A percentile compares a stretch with the other conserved stretches of the same genome.
These are phyloP conservation scores for Ophiocordyceps camponoti-floridani DNA, from an alignment of 2,329 filamentous ascomycete genomes.

Conservation along the genomic window DNA sequence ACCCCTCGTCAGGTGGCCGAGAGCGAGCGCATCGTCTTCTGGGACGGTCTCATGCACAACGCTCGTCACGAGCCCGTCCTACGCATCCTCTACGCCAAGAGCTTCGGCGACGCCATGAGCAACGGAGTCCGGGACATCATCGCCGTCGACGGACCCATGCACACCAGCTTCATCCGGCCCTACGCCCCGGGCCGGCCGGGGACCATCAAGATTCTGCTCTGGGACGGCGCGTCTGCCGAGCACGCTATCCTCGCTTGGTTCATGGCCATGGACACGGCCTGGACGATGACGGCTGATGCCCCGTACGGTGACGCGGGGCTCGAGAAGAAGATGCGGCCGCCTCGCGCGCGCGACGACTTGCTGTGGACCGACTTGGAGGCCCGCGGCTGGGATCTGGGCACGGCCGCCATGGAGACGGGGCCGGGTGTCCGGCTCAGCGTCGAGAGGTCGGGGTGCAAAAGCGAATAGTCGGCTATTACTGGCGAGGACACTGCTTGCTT, in stretches of 20 bases:
- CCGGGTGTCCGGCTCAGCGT: conserved; percentile 14
- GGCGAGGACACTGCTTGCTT: neutral
- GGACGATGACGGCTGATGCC: conserved; percentile 10
- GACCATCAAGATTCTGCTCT: conserved; percentile 17
- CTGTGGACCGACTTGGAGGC: conserved; percentile 12
- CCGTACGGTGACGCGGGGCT: conserved; percentile 5
- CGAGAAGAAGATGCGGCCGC: neutral
- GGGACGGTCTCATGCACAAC: conserved; percentile 15
- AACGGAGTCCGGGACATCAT: conserved; percentile 5
- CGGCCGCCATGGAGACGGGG: conserved; percentile 18
- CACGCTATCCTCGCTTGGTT: conserved; percentile 19
- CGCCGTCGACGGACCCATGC: conserved; percentile 11
- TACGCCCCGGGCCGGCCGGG: conserved; percentile 5
- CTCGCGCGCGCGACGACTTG: conserved; percentile 3
- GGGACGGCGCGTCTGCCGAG: conserved; percentile 9
- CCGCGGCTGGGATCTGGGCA: conserved; percentile 16
- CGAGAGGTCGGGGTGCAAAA: neutral
- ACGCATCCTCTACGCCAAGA: conserved; percentile 21
- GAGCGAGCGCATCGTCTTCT: conserved; percentile 43
- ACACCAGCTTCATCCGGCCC: conserved; percentile 12
- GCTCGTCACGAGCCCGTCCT: conserved; percentile 9
- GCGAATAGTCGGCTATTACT: neutral
- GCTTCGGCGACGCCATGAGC: conserved; percentile 20
- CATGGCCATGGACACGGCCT: conserved; percentile 17
- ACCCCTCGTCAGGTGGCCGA: conserved; percentile 48